Evolutionary conservation across 2,329 filamentous ascomycete species (phyloP), one percentile per base, ranked within the genome.

Genomic region (Paecilomyces dactylethromorphus): DNA sequence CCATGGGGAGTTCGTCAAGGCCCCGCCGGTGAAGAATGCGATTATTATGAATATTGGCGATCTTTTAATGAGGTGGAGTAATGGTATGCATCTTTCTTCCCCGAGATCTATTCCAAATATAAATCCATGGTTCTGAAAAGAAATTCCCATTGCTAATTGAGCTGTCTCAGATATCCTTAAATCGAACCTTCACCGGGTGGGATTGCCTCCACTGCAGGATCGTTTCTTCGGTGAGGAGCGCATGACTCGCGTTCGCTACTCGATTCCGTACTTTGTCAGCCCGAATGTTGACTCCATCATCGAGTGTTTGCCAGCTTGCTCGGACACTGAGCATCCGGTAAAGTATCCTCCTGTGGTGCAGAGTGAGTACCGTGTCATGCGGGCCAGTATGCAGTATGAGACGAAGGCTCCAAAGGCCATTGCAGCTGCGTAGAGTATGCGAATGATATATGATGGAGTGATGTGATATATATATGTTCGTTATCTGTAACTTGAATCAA

Each of bases 101-200:
- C 24, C 5, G 24, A 26, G 5, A 5, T 15, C 22, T 55, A n/a
- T 3, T 5, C 53, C n/a, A 3, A 22, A 50, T 50, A 50, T 3
- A 6, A 10, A 50, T 50, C n/a, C 21, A 2, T 18, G 10, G n/a
- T 18, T n/a, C 21, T 18, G 5, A 52, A 21, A 21, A 13, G 5
- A 21, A 52, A 52, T 3, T 22, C 3, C 12, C 3, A 21, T 24
- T 13, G 50, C 50, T 52, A 15, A 52, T 1, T 13, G 15, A 33
- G 49, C 29, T 49, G 26, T 55, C 51, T 18, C 22, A 69, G 78
- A 81, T 60, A 72, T 74, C 53, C 67, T 81, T 15, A 78, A 75
- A 62, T 81, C 79, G 12, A 79, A 76, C 3, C 68, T 78, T 1
- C 80, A 82, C 62, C 77, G 79, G 3, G 79, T 82, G 1, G 73